Evolutionary conservation across 345 rosid species (phyloP), one percentile per base, ranked within the genome.

Genomic region (Acer saccharum): DNA sequence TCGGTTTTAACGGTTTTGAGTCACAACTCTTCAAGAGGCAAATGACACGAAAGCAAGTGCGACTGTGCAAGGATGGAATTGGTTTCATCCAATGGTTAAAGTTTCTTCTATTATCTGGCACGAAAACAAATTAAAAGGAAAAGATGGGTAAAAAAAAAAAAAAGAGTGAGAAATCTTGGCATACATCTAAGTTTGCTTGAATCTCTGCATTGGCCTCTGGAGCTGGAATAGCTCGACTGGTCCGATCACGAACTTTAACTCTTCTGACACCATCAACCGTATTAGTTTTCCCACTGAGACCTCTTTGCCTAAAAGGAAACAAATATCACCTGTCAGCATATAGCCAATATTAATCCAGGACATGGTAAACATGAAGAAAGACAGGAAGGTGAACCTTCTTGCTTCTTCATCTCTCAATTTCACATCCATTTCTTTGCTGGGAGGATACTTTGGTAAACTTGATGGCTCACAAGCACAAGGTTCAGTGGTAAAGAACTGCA

Each of bases 201-300:
- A 72, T 86, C 86, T 94, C 98, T 4, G 97, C 97, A 82, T 90
- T 94, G 83, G 97, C 97, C 82, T 94, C 97, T 0, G 97, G 91
- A n/a, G 88, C 97, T 55, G 95, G 98, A 84, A 89, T 18, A 55
- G 92, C 92, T 78, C 92, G 84, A 39, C 88, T 87, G 75, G 82
- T 78, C 44, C 90, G 91, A 78, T 90, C 91, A 52, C 84, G 87
- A 65, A 21, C 76, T 78, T 87, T 81, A 60, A 61, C 84, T 79
- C 86, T 88, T 82, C 91, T 82, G 43, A 81, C 80, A 83, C 90
- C 92, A 71, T 90, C 95, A 54, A 75, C 86, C 52, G 88, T 89
- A 84, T 65, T 79, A 55, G 83, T 68, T 86, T 90, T 94, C 69
- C 88, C 81, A 16, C 81, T 32, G 52, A 84, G 73, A 79, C 85